Evolutionary conservation across 1,284 basidiomycete genomes (phyloP).

Genomic region (Fomitopsis pinicola): DNA sequence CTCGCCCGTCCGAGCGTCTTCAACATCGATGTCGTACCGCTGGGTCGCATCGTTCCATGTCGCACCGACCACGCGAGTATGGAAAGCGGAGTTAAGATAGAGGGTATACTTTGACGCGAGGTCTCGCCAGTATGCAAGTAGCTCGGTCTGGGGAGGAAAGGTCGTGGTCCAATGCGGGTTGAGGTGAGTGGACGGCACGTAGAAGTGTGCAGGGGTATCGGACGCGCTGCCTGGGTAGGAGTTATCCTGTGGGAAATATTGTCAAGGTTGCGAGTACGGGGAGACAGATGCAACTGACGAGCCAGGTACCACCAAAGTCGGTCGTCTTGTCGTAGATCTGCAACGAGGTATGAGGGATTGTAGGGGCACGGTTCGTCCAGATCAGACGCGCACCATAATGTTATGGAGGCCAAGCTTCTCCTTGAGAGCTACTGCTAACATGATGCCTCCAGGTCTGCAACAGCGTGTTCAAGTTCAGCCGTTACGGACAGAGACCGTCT

Average conservation of each 20-base stretch:
- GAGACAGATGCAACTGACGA: conserved; percentile 17
- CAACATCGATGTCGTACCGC: conserved; percentile 30
- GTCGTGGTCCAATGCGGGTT: conserved; percentile 28
- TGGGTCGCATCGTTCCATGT: conserved; percentile 35
- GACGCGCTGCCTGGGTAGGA: conserved; percentile 27
- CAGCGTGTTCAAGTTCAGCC: not conserved
- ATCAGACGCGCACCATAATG: conserved; percentile 17
- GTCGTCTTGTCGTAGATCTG: conserved; percentile 31
- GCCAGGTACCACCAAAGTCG: conserved; percentile 34
- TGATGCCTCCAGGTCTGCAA: conserved; percentile 22
- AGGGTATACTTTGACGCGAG: conserved; percentile 23
- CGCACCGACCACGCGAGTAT: conserved; percentile 33
- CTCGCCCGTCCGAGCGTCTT: conserved; percentile 25
- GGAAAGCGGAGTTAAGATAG: conserved; percentile 20
- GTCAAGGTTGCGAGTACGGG: not conserved
- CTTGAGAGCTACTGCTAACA: conserved; percentile 20
- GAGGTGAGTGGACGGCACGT: conserved; percentile 27
- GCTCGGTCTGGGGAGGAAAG: conserved; percentile 27
- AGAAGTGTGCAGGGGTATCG: conserved; percentile 29
- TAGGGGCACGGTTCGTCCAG: no score
- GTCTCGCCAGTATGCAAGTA: conserved; percentile 27
- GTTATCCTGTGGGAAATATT: conserved; percentile 21
- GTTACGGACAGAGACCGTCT: not conserved
- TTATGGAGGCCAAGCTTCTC: conserved; percentile 19
- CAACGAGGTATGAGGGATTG: not conserved